Base-by-base conservation (phyloP, 805 yeast species). In the Tetrapisispora phaffii region DNA sequence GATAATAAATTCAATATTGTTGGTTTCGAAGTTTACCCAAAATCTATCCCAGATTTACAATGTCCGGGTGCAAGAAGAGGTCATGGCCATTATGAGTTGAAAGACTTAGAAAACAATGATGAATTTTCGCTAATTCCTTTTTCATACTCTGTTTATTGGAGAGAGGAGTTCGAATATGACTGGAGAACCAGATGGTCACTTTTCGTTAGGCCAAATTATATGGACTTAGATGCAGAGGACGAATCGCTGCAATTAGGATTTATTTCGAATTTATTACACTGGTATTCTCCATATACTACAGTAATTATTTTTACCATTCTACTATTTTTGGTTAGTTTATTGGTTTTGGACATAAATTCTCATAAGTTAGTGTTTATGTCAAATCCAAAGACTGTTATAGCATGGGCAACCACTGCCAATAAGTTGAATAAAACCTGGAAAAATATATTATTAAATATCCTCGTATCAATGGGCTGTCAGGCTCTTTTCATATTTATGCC, bases 21-120 rank as follows among this genome's bases (percentile, higher is more conserved):
- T 17, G 96, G 95, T 0, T 84, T 88, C 54, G 96, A 87, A 65
- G 85, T 86, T 13, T 87, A 87, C 58, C 96, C 96, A 10, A 81
- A 78, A 59, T 82, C 93, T 44, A 89, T 84, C 12, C 67, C 73
- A 36, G 67, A 78, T 73, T 60, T 74, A 63, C 59, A 72, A 42
- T 87, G 96, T 61, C 94, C 95, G 1, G 89, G 88, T 12, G 79
- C 83, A 4, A 70, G 80, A 8, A 79, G 75, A 50, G 66, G 75
- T 54, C 82, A 70, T 59, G 68, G 75, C 32, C 77, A 79, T 49
- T 77, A 72, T 51, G 77, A 79, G 34, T 57, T 86, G 7, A 64
- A 72, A 19, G 63, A 73, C 4, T 64, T 68, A 22, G 57, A 67
- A 9, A 65, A 65, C 8, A 52, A 50, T 28, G 53, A 48, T 16